Conservation (phyloP, 2,329 filamentous ascomycete genomes). For the Myotisia sp. region DNA sequence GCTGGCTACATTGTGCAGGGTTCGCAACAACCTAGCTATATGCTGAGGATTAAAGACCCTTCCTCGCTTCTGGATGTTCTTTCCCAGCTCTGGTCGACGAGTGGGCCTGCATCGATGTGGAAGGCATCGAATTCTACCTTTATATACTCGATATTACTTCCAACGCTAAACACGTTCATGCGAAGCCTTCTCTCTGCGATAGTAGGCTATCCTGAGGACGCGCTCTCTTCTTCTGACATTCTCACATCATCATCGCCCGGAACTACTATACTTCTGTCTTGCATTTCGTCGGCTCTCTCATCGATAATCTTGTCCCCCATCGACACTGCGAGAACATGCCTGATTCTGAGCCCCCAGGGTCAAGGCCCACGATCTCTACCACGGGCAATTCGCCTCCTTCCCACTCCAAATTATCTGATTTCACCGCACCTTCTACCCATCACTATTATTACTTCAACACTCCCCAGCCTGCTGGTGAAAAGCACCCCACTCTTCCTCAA, state of each 20-base stretch:
- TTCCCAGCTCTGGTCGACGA: slow-evolving; percentile 74
- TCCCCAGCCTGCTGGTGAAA: slow-evolving; percentile 69
- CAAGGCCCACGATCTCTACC: slow-evolving; percentile 64
- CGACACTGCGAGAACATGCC: slow-evolving; percentile 72
- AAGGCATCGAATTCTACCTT: slow-evolving; percentile 88
- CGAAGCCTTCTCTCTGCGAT: slow-evolving; percentile 80
- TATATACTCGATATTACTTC: slow-evolving; percentile 72
- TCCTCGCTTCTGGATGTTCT: slow-evolving; percentile 79
- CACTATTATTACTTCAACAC: slow-evolving; percentile 71
- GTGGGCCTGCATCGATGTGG: slow-evolving; percentile 86
- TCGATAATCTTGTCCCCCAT: slow-evolving; percentile 72
- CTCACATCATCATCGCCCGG: slow-evolving; percentile 70
- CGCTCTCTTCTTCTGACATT: slow-evolving; percentile 47
- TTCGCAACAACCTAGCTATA: slow-evolving; percentile 37
- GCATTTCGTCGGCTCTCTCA: slow-evolving; percentile 52
- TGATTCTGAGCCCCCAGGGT: slow-evolving; percentile 72
- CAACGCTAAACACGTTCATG: slow-evolving; percentile 82
- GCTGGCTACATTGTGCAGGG: slow-evolving; percentile 31
- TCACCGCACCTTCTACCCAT: slow-evolving; percentile 58
- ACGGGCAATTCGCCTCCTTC: slow-evolving; percentile 60
- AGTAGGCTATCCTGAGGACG: slow-evolving; percentile 74
- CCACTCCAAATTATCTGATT: slow-evolving; percentile 55
- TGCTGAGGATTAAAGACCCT: slow-evolving; percentile 55
- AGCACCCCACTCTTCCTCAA: slow-evolving; percentile 75
- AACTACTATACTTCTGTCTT: slow-evolving; percentile 61